Evolutionary conservation across 2,329 filamentous ascomycete species (phyloP).

Genomic region (Xylariaceae sp.): DNA sequence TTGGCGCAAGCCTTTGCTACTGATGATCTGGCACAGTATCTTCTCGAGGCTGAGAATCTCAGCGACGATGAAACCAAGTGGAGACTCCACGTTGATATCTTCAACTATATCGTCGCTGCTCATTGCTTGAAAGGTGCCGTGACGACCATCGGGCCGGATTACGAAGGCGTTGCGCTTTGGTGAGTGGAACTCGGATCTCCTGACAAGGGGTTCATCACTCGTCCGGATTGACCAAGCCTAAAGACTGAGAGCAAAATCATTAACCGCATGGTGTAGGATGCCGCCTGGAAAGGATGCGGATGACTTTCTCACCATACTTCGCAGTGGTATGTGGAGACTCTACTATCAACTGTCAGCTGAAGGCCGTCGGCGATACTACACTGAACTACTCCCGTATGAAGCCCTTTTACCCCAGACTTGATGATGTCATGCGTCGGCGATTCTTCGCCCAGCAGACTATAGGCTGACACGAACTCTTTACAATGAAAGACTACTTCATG

Average conservation of each 20-base stretch:
- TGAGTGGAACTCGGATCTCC: conserved; percentile 40
- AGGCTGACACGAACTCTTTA: no score
- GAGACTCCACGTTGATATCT: conserved; percentile 72
- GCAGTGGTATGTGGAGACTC: conserved; percentile 75
- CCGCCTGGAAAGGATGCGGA: conserved; percentile 73
- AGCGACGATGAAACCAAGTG: conserved; percentile 66
- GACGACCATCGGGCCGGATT: conserved; percentile 70
- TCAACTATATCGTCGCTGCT: conserved; percentile 74
- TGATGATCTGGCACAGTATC: conserved; percentile 72
- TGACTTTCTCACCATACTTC: conserved; percentile 67
- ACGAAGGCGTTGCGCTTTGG: conserved; percentile 78
- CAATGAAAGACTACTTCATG: conserved; percentile 53
- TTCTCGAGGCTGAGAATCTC: conserved; percentile 69
- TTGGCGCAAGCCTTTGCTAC: conserved; percentile 75
- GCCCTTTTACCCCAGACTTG: no score
- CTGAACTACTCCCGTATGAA: conserved; percentile 63
- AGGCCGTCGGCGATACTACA: conserved; percentile 71
- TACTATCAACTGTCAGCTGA: conserved; percentile 71
- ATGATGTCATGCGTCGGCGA: no score
- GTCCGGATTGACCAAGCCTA: neutral
- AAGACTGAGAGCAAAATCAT: neutral
- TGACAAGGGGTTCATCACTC: neutral
- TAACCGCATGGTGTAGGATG: conserved; percentile 53
- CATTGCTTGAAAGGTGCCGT: conserved; percentile 73
- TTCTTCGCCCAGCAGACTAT: no score